These are phyloP conservation scores for Globisporangium paddicum DNA, from an alignment of 352 stramenopile species.

Conservation along the genomic window DNA sequence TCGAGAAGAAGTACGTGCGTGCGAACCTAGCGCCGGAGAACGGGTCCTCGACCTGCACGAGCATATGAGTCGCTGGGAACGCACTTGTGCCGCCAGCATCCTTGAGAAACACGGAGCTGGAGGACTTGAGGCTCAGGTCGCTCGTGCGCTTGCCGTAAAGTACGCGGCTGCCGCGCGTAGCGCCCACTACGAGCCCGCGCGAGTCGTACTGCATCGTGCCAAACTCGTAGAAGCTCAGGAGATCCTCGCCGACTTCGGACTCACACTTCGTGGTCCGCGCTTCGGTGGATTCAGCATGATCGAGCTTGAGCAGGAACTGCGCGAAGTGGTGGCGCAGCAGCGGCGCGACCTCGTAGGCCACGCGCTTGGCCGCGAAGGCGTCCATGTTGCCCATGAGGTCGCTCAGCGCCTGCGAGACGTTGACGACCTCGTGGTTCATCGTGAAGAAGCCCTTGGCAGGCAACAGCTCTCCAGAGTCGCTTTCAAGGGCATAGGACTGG, in stretches of 20 bases:
- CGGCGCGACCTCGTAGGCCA: slow-evolving; percentile 46
- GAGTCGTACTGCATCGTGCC: slow-evolving; percentile 60
- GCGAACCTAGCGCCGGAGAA: slow-evolving; percentile 60
- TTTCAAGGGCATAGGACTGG: slow-evolving; percentile 62
- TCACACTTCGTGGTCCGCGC: slow-evolving; percentile 38
- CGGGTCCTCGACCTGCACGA: slow-evolving; percentile 64
- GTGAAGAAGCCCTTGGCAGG: slow-evolving; percentile 63
- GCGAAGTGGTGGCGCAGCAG: slow-evolving; percentile 55
- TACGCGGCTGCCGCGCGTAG: slow-evolving; percentile 43
- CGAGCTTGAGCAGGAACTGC: slow-evolving; percentile 65
- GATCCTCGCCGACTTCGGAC: slow-evolving; percentile 52
- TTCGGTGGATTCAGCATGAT: slow-evolving; percentile 50
- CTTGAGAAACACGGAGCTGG: slow-evolving; percentile 25
- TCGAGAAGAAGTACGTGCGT: slow-evolving; percentile 67
- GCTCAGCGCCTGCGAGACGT: slow-evolving; percentile 36
- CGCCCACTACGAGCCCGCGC: slow-evolving; percentile 23
- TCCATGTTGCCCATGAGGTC: slow-evolving; percentile 43
- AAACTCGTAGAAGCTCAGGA: slow-evolving; percentile 80
- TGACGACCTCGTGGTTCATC: slow-evolving; percentile 66
- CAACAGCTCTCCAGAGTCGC: slow-evolving; percentile 6
- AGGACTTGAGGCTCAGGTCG: slow-evolving; percentile 24
- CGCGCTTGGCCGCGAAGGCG: slow-evolving; percentile 42
- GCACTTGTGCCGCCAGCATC: slow-evolving; percentile 21
- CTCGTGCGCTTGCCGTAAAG: slow-evolving; percentile 56
- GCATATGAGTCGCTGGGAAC: slow-evolving; percentile 51